Evolutionary conservation across 2,329 filamentous ascomycete genomes (phyloP).

Genomic region (Pseudogymnoascus sp.): DNA sequence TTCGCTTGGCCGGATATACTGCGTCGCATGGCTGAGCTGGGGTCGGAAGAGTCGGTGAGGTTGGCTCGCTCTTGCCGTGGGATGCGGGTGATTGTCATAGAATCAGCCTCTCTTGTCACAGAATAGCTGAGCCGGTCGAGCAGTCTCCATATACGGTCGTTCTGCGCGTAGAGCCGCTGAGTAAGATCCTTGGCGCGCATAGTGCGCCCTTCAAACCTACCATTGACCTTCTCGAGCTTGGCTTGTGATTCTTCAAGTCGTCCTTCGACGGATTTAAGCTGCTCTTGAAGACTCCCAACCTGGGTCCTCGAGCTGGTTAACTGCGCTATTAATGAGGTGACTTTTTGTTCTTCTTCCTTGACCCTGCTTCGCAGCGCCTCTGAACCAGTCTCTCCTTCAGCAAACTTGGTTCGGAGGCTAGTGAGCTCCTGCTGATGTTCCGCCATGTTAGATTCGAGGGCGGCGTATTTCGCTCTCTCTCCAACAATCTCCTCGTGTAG

Average conservation of each 20-base stretch:
- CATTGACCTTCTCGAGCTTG: conserved; percentile 43
- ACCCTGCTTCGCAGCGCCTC: conserved; percentile 69
- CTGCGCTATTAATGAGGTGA: conserved; percentile 60
- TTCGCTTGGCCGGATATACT: conserved; percentile 42
- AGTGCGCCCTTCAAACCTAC: conserved; percentile 62
- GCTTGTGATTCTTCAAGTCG: conserved; percentile 51
- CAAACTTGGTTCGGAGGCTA: conserved; percentile 62
- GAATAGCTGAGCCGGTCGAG: conserved; percentile 83
- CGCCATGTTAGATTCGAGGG: conserved; percentile 49
- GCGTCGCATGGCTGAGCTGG: conserved; percentile 44
- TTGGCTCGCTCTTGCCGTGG: conserved; percentile 55
- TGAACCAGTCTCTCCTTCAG: conserved; percentile 77
- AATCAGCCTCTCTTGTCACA: conserved; percentile 64
- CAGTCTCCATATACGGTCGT: conserved; percentile 74
- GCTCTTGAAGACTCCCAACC: conserved; percentile 67
- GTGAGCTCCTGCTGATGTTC: conserved; percentile 64
- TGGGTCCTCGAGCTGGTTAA: conserved; percentile 71
- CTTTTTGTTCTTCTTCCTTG: conserved; percentile 66
- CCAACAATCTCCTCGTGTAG: conserved; percentile 47
- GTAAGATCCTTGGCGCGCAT: conserved; percentile 75
- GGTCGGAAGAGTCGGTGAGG: conserved; percentile 51
- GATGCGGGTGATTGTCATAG: conserved; percentile 68
- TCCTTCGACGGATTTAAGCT: conserved; percentile 61
- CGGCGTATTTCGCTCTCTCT: conserved; percentile 46
- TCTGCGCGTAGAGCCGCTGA: conserved; percentile 73